phyloP scores from a whole-genome alignment of 192 early-diverging fungal genomes.

The Coemansia sp. region DNA sequence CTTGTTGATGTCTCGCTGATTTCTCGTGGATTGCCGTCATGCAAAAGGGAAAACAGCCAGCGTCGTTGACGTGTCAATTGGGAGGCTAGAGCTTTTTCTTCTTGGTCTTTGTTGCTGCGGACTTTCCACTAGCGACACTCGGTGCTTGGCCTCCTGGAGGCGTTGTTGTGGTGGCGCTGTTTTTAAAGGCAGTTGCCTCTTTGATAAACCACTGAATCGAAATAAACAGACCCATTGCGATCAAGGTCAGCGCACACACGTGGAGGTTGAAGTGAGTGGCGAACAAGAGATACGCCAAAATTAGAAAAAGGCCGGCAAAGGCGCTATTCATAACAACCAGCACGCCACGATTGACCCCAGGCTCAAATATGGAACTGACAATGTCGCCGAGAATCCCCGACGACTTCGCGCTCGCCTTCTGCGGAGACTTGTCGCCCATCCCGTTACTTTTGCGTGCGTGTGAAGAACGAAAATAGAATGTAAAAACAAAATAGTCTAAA shows the following conservation, averaged over 20 bases:
- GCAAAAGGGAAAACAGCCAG: not conserved
- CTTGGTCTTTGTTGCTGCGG: conserved; percentile 9
- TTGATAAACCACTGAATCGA: conserved; percentile 51
- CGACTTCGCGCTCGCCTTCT: conserved; percentile 10
- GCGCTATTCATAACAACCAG: conserved; percentile 50
- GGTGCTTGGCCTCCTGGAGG: not conserved
- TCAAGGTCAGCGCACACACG: conserved; percentile 39
- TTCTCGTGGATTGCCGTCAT: not conserved
- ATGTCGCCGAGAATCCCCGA: conserved; percentile 46
- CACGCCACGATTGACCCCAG: conserved; percentile 55
- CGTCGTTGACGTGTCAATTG: not conserved
- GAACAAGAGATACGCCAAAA: conserved; percentile 38
- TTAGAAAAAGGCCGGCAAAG: conserved; percentile 42
- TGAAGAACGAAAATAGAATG: not conserved
- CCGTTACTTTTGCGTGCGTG: not conserved
- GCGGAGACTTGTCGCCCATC: not conserved
- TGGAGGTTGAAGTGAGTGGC: conserved; percentile 50
- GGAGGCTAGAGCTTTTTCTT: conserved; percentile 35
- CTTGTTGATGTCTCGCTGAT: not conserved
- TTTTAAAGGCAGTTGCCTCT: conserved; percentile 11
- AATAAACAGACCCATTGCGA: conserved; percentile 35
- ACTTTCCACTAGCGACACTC: not conserved
- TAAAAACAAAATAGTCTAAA: conserved; percentile 2
- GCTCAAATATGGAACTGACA: conserved; percentile 54
- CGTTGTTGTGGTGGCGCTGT: conserved; percentile 6